A percentile compares a stretch with the other conserved stretches of the same genome.
Conservation (phyloP, 2,329 filamentous ascomycete genomes). For the Eutypa lata region DNA sequence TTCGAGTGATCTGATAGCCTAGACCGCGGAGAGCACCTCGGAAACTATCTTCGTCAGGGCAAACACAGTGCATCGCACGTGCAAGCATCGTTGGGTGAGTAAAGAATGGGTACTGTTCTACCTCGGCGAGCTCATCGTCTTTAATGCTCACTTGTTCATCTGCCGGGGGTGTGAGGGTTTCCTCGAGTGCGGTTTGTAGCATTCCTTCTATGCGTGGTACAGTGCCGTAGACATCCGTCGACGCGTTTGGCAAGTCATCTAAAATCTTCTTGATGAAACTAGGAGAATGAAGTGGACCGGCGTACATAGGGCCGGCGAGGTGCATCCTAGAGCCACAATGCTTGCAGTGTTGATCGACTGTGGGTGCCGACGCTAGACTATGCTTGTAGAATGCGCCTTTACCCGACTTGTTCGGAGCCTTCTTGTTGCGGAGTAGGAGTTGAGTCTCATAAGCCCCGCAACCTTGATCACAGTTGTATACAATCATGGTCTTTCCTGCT, state of each 20-base stretch:
- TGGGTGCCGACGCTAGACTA: constrained; percentile 68
- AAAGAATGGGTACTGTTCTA: constrained; percentile 82
- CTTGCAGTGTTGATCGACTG: constrained; percentile 63
- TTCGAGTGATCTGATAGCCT: constrained; percentile 80
- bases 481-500: constrained; percentile 86
- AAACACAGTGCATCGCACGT: constrained; percentile 73
- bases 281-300: constrained; percentile 79
- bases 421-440: constrained; percentile 67
- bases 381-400: constrained; percentile 74
- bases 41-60: constrained; percentile 75
- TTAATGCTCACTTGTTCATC: constrained; percentile 19
- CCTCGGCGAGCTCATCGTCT: constrained; percentile 54
- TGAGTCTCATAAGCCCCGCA: constrained; percentile 93
- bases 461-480: constrained; percentile 86
- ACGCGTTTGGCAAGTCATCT: constrained; percentile 63
- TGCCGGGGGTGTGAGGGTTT: constrained; percentile 42
- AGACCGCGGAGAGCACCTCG: constrained; percentile 77
- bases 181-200: constrained; percentile 84
- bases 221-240: constrained; percentile 73
- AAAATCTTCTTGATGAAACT: constrained; percentile 80
- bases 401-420: constrained; percentile 67
- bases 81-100: constrained; percentile 73
- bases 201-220: constrained; percentile 82
- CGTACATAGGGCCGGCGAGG: constrained; percentile 92
- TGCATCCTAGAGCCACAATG: constrained; percentile 89